Evolutionary conservation across 1,139 yeast species (phyloP).

Genomic region (Debaryomyces singareniensis): DNA sequence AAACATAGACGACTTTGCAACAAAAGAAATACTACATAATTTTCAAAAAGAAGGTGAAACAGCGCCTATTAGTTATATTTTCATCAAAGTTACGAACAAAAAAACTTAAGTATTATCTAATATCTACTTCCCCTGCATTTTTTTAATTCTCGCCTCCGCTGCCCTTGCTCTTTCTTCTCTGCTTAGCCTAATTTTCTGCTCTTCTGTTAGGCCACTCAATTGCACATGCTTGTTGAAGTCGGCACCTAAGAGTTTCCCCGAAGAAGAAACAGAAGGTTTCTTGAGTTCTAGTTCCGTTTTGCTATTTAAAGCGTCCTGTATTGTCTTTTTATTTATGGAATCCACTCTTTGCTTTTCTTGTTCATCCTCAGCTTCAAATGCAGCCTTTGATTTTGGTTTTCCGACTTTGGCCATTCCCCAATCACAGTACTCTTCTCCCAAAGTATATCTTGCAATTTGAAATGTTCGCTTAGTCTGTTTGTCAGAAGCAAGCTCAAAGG

Average conservation of each 20-base stretch:
- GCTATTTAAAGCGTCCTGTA: slow-evolving; percentile 35
- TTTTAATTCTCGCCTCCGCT: slow-evolving; percentile 76
- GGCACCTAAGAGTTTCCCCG: slow-evolving; percentile 21
- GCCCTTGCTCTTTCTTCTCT: slow-evolving; percentile 96
- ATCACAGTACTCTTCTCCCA: slow-evolving; percentile 66
- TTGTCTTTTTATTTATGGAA: slow-evolving; percentile 29
- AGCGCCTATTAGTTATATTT: slow-evolving; percentile 8
- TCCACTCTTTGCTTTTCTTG: slow-evolving; percentile 25
- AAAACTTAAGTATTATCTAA: slow-evolving; percentile 1
- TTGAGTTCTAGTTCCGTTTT: slow-evolving; percentile 34
- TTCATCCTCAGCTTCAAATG: slow-evolving; percentile 42
- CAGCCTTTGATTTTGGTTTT: slow-evolving; percentile 56
- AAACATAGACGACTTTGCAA: slow-evolving; percentile 6
- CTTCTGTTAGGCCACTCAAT: slow-evolving; percentile 43
- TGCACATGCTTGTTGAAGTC: slow-evolving; percentile 11
- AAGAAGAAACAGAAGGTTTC: slow-evolving; percentile 24
- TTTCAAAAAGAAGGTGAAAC: slow-evolving; percentile 2
- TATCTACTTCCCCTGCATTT: slow-evolving; percentile 3
- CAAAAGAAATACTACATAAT: slow-evolving; percentile 3
- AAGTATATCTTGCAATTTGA: slow-evolving; percentile 56
- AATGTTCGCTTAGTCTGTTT: slow-evolving; percentile 47
- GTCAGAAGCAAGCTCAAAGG: slow-evolving; percentile 44
- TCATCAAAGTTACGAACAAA: slow-evolving; percentile 9
- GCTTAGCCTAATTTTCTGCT: slow-evolving; percentile 71
- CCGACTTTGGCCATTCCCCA: slow-evolving; percentile 72